phyloP scores from a whole-genome alignment of 1,284 basidiomycete species.

The Coniferiporia weirii region DNA sequence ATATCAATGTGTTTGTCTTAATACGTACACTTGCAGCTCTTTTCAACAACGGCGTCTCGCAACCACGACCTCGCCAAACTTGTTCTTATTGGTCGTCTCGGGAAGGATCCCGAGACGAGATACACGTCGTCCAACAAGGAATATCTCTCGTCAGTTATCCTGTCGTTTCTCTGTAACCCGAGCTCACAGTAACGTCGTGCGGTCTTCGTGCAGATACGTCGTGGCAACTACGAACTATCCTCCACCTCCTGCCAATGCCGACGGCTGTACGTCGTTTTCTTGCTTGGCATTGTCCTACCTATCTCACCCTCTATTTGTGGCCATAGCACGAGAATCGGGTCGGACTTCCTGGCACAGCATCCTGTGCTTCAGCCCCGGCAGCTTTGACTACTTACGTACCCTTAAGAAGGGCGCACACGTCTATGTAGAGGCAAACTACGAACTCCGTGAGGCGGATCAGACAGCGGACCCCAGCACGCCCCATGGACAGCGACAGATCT shows the following conservation, averaged over 20 bases:
- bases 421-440: slow-evolving; percentile 71
- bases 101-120: slow-evolving; percentile 63
- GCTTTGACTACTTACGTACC: slow-evolving; percentile 56
- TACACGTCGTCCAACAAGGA: slow-evolving; percentile 69
- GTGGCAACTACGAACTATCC: slow-evolving; percentile 62
- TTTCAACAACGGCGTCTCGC: slow-evolving; percentile 56
- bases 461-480: slow-evolving; percentile 57
- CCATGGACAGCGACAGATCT: slow-evolving; percentile 71
- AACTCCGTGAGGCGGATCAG: slow-evolving; percentile 64
- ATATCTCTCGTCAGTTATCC: slow-evolving; percentile 58
- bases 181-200: neutral
- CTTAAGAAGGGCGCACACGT: slow-evolving; percentile 66
- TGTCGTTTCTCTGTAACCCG: neutral
- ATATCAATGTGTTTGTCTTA: neutral
- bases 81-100: slow-evolving; percentile 68
- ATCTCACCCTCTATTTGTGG: slow-evolving; percentile 6
- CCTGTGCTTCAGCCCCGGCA: slow-evolving; percentile 55
- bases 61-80: slow-evolving; percentile 66
- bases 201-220: slow-evolving; percentile 45
- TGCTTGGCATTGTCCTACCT: neutral
- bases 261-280: slow-evolving; percentile 47
- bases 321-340: slow-evolving; percentile 45
- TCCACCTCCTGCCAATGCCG: slow-evolving; percentile 50
- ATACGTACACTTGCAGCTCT: slow-evolving; percentile 43
- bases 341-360: slow-evolving; percentile 71